A percentile compares a stretch with the other conserved stretches of the same genome.
Evolutionary conservation across 2,329 filamentous ascomycete species (phyloP).

Genomic region (Alternaria sp.): DNA sequence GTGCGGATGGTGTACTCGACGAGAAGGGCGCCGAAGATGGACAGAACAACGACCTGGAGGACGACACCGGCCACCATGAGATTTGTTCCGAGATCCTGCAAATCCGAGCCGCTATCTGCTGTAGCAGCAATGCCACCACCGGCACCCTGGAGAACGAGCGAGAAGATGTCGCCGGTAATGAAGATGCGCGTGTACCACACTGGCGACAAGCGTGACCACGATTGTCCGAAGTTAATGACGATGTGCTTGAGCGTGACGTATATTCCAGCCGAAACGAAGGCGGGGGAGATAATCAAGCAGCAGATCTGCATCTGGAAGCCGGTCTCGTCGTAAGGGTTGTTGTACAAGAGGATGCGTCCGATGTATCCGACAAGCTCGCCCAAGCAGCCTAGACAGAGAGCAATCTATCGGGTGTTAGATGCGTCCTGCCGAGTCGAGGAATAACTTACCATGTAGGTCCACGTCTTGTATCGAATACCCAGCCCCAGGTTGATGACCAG

Average conservation of each 20-base stretch:
- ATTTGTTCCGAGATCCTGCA: constrained; percentile 56
- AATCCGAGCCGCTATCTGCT: constrained; percentile 49
- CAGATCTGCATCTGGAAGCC: constrained; percentile 63
- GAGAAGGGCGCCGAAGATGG: constrained; percentile 55
- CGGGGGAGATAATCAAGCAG: constrained; percentile 63
- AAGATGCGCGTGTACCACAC: constrained; percentile 64
- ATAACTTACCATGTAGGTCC: constrained; percentile 56
- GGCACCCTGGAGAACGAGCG: constrained; percentile 64
- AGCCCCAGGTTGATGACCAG: constrained; percentile 57
- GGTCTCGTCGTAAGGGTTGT: constrained; percentile 57
- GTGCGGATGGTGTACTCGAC: constrained; percentile 47
- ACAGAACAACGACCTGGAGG: constrained; percentile 61
- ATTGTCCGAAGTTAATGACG: constrained; percentile 60
- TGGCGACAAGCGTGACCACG: constrained; percentile 37
- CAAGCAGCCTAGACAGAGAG: constrained; percentile 55
- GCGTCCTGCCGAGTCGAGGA: background rate
- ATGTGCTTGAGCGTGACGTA: constrained; percentile 65
- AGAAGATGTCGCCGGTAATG: constrained; percentile 64
- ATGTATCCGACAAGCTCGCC: constrained; percentile 64
- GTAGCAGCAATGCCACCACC: constrained; percentile 65
- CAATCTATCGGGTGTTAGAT: constrained; percentile 39
- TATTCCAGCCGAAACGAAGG: constrained; percentile 62
- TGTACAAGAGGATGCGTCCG: constrained; percentile 60
- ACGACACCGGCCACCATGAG: constrained; percentile 65
- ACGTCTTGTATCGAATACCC: constrained; percentile 60